A percentile compares a stretch with the other conserved stretches of the same genome.
Evolutionary conservation across 305 asterid genomes (phyloP).

Genomic region (Caryopteris hybrid): DNA sequence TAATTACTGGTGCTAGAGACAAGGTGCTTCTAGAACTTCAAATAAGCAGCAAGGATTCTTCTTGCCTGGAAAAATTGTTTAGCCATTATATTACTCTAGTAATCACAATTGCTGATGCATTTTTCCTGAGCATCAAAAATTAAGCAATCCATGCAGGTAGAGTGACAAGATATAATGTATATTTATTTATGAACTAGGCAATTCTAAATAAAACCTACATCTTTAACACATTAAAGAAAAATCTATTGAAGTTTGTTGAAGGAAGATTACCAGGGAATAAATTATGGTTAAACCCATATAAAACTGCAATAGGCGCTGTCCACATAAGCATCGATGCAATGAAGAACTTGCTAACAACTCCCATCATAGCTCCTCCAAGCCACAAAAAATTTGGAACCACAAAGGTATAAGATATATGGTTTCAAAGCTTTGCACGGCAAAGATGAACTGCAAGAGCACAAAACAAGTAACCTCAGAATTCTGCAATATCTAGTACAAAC

Average conservation of each 20-base stretch:
- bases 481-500: no score
- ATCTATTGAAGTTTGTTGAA: background rate
- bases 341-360: constrained; percentile 52
- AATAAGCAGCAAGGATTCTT: background rate
- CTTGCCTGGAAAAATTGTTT: background rate
- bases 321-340: constrained; percentile 21
- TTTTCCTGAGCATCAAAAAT: background rate
- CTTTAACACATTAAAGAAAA: background rate
- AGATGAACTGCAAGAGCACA: no score
- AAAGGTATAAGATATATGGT: no score
- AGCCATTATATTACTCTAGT: background rate
- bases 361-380: constrained; percentile 36
- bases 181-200: background rate
- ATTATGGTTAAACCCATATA: constrained; percentile 56
- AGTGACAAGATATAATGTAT: no score
- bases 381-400: constrained; percentile 20
- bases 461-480: no score
- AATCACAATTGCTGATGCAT: background rate
- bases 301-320: constrained; percentile 43
- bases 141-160: background rate
- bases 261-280: constrained; percentile 51
- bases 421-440: no score
- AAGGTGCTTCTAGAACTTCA: background rate
- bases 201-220: background rate
- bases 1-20: background rate